These are phyloP conservation scores for Dunaliella primolecta DNA, from an alignment of 139 green algal genomes.

Conservation along the genomic window DNA sequence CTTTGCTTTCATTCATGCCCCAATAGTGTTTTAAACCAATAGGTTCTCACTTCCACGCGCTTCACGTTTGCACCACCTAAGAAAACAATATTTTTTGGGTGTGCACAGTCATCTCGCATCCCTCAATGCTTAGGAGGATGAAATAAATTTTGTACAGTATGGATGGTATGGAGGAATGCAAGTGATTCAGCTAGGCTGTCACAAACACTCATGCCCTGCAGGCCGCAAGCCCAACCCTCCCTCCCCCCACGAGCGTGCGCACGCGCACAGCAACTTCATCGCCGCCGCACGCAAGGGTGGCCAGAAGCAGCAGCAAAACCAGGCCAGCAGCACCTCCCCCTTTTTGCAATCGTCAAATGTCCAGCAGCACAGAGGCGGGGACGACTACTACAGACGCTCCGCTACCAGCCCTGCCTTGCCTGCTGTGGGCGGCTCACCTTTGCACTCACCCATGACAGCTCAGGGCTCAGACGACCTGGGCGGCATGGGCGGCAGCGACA, in stretches of 20 bases:
- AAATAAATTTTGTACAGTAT: too few relatives aligned
- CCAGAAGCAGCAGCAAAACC: neutral
- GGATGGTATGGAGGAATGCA: too few relatives aligned
- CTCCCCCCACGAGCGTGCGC: neutral
- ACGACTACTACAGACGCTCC: neutral
- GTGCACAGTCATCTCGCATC: too few relatives aligned
- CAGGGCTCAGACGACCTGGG: neutral
- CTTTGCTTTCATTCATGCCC: too few relatives aligned
- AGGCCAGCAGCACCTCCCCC: too few relatives aligned
- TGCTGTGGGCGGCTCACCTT: neutral
- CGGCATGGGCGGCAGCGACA: neutral
- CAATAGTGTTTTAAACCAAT: too few relatives aligned
- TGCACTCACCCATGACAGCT: neutral
- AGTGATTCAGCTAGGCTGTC: too few relatives aligned
- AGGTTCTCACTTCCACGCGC: too few relatives aligned
- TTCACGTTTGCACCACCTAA: too few relatives aligned
- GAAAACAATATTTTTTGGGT: too few relatives aligned
- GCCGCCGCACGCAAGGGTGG: neutral
- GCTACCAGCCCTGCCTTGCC: neutral
- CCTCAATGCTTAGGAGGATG: too few relatives aligned
- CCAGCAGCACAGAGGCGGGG: neutral
- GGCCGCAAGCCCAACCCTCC: slow-evolving; percentile 13
- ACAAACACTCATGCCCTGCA: neutral
- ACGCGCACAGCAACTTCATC: neutral
- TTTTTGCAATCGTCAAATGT: too few relatives aligned